Evolutionary conservation across 192 early-diverging fungal genomes (phyloP).

Genomic region (Thamnidium elegans): DNA sequence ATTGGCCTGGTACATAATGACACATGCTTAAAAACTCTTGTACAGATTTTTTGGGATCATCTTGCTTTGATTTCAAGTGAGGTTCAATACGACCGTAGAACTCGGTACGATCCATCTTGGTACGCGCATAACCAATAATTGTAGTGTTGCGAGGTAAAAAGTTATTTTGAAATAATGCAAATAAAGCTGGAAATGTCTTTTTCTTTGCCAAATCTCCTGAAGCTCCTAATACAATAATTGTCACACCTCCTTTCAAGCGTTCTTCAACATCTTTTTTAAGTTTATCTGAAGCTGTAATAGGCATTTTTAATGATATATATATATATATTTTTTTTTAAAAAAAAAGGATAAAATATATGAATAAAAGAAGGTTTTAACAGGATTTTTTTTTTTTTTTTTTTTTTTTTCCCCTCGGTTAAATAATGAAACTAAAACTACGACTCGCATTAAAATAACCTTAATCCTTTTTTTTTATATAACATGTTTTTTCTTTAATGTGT

Average conservation of each 20-base stretch:
- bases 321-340: neutral
- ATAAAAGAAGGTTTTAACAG: neutral
- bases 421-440: too few species aligned
- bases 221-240: conserved; percentile 58
- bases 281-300: neutral
- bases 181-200: conserved; percentile 93
- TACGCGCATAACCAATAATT: conserved; percentile 93
- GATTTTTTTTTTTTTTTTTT: neutral
- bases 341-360: neutral
- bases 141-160: conserved; percentile 69
- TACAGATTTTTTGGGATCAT: neutral
- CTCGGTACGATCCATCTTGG: conserved; percentile 70
- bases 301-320: neutral
- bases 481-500: too few species aligned
- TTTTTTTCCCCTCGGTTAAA: too few species aligned
- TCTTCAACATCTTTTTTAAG: neutral
- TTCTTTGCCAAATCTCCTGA: conserved; percentile 95
- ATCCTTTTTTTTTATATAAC: too few species aligned
- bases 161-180: conserved; percentile 76
- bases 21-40: conserved; percentile 63
- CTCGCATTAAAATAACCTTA: too few species aligned
- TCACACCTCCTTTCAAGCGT: neutral
- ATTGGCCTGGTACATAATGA: conserved; percentile 78
- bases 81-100: conserved; percentile 73
- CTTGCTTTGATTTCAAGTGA: conserved; percentile 48